phyloP scores from a whole-genome alignment of 1,139 yeast species.

The Lodderomyces metapsilosis region DNA sequence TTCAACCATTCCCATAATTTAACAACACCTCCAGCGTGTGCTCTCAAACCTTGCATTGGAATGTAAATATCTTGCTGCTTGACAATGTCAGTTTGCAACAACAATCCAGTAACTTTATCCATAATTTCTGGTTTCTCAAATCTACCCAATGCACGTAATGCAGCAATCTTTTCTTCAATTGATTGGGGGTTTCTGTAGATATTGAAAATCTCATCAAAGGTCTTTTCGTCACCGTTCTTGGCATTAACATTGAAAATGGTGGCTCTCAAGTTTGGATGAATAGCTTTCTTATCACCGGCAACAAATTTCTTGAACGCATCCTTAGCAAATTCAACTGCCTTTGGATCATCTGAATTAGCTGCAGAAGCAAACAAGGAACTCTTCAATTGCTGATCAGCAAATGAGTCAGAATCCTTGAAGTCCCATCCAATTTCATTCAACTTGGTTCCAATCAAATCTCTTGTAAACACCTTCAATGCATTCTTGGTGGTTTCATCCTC shows the following conservation, averaged over 20 bases:
- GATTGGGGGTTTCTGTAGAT: slow-evolving; percentile 67
- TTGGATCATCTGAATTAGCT: slow-evolving; percentile 55
- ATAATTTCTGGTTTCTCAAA: slow-evolving; percentile 59
- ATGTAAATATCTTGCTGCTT: slow-evolving; percentile 80
- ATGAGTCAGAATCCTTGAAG: slow-evolving; percentile 60
- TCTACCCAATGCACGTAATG: slow-evolving; percentile 73
- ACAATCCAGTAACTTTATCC: slow-evolving; percentile 56
- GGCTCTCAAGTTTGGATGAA: slow-evolving; percentile 79
- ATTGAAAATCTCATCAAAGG: slow-evolving; percentile 61
- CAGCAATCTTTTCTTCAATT: slow-evolving; percentile 73
- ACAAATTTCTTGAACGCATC: slow-evolving; percentile 58
- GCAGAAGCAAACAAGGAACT: slow-evolving; percentile 71
- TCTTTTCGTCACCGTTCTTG: slow-evolving; percentile 58
- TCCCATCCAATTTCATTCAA: slow-evolving; percentile 67
- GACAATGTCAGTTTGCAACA: slow-evolving; percentile 67
- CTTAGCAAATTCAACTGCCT: slow-evolving; percentile 52
- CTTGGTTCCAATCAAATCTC: slow-evolving; percentile 59
- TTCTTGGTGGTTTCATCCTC: slow-evolving; percentile 57
- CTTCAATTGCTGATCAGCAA: slow-evolving; percentile 75
- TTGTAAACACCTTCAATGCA: slow-evolving; percentile 59
- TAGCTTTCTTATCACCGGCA: slow-evolving; percentile 65
- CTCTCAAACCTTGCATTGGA: slow-evolving; percentile 71
- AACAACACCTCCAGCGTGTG: slow-evolving; percentile 60
- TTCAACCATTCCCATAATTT: slow-evolving; percentile 77
- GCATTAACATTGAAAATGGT: slow-evolving; percentile 71